These are phyloP conservation scores for Epichloe aotearoae DNA, from an alignment of 2,329 filamentous ascomycete genomes.

Conservation along the genomic window DNA sequence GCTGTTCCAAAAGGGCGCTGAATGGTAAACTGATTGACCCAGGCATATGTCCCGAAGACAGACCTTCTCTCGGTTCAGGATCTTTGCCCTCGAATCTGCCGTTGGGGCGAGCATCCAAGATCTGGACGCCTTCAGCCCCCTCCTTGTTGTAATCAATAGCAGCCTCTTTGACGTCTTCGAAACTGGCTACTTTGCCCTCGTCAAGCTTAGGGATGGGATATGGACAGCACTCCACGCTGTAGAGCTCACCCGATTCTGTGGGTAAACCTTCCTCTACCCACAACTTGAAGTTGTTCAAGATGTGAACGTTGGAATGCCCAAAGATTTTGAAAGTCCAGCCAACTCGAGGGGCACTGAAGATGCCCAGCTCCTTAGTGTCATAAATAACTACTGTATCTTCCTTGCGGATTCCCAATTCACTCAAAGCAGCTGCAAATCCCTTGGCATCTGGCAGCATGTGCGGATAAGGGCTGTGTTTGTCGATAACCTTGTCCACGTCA, in stretches of 20 bases:
- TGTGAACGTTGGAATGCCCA: slow-evolving; percentile 75
- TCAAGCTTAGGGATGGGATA: slow-evolving; percentile 52
- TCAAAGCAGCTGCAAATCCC: slow-evolving; percentile 79
- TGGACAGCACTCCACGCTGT: slow-evolving; percentile 49
- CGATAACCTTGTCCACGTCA: slow-evolving; percentile 83
- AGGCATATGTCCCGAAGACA: slow-evolving; percentile 86
- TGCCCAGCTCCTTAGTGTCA: slow-evolving; percentile 78
- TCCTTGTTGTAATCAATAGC: slow-evolving; percentile 68
- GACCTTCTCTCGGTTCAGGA: slow-evolving; percentile 72
- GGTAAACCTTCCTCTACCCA: slow-evolving; percentile 79
- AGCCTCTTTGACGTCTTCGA: slow-evolving; percentile 70
- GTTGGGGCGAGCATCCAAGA: slow-evolving; percentile 71
- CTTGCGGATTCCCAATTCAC: slow-evolving; percentile 68
- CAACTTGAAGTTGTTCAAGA: slow-evolving; percentile 91
- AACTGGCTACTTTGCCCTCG: slow-evolving; percentile 56
- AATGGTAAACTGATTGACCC: slow-evolving; percentile 76
- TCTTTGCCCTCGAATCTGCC: slow-evolving; percentile 73
- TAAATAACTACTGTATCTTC: slow-evolving; percentile 93
- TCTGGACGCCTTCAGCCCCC: slow-evolving; percentile 68
- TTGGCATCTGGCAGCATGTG: slow-evolving; percentile 86
- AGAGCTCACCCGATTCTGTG: slow-evolving; percentile 65
- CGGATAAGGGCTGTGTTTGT: slow-evolving; percentile 77
- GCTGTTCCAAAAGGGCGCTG: slow-evolving; percentile 63
- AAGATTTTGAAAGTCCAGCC: slow-evolving; percentile 89
- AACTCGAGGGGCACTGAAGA: slow-evolving; percentile 87